Conservation (phyloP, 2,329 filamentous ascomycete genomes). For the Chaetomium strumarium region DNA sequence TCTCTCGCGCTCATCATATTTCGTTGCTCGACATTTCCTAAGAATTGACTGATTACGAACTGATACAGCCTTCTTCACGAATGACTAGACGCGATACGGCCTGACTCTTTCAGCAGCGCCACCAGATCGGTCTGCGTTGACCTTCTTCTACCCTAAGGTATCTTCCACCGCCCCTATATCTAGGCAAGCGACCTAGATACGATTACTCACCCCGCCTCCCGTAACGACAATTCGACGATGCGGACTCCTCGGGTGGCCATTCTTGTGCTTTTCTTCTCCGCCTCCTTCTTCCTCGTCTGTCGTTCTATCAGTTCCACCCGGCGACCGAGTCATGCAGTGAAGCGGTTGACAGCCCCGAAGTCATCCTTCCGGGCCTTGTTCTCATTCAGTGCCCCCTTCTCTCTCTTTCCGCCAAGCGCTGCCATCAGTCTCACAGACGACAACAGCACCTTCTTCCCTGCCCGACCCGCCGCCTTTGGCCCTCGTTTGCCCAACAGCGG, state of each 20-base stretch:
- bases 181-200: not conserved
- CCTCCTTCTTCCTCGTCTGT: conserved; percentile 50
- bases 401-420: conserved; percentile 89
- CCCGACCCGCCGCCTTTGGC: conserved; percentile 88
- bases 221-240: conserved; percentile 35
- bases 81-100: conserved; percentile 15
- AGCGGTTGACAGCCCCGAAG: conserved; percentile 24
- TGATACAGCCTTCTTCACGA: not conserved
- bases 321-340: conserved; percentile 24
- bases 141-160: not conserved
- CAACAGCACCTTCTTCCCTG: conserved; percentile 95
- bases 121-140: not conserved
- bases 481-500: conserved; percentile 69
- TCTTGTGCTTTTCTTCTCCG: conserved; percentile 47
- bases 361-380: conserved; percentile 53
- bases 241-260: conserved; percentile 50
- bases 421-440: conserved; percentile 96
- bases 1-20: not conserved
- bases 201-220: not conserved
- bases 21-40: not conserved
- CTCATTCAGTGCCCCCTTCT: conserved; percentile 70
- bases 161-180: not conserved
- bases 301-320: conserved; percentile 43
- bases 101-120: conserved; percentile 16
- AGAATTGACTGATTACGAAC: not conserved